Conservation (phyloP, 1,284 basidiomycete species). For the Microbotryum silenes-acaulis region DNA sequence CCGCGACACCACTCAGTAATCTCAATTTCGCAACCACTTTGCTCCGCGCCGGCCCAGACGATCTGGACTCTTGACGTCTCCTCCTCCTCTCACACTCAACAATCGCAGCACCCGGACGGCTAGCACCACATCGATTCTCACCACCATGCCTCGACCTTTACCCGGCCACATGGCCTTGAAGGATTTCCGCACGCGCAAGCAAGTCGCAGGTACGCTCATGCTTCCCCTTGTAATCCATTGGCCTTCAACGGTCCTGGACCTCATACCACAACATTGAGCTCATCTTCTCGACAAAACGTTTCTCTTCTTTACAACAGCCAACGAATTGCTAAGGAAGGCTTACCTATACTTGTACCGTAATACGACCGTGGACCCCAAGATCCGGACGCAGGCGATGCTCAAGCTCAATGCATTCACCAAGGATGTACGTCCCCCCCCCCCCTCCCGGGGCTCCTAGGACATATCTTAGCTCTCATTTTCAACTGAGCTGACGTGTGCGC, state of each 20-base stretch:
- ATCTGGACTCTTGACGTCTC: too few species aligned
- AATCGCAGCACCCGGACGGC: too few species aligned
- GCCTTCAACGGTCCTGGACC: background rate
- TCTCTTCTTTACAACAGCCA: slow-evolving; percentile 8
- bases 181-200: slow-evolving; percentile 29
- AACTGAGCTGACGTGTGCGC: background rate
- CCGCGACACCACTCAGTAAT: too few species aligned
- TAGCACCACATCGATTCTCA: too few species aligned
- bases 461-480: background rate
- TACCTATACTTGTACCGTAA: slow-evolving; percentile 31
- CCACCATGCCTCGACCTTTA: slow-evolving; percentile 21
- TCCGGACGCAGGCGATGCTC: slow-evolving; percentile 29
- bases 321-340: slow-evolving; percentile 27
- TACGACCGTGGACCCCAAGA: slow-evolving; percentile 28
- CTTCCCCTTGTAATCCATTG: background rate
- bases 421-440: background rate
- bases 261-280: background rate
- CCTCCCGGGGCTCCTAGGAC: background rate
- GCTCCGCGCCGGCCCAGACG: too few species aligned
- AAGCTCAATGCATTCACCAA: slow-evolving; percentile 31
- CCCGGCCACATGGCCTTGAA: slow-evolving; percentile 31
- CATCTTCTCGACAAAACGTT: background rate
- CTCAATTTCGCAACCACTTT: too few species aligned
- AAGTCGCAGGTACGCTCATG: slow-evolving; percentile 22
- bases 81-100: too few species aligned